Percentiles rank a stretch among this genome's conserved stretches.
phyloP scores from a whole-genome alignment of 2,329 filamentous ascomycete species.

The Metarhizium album region DNA sequence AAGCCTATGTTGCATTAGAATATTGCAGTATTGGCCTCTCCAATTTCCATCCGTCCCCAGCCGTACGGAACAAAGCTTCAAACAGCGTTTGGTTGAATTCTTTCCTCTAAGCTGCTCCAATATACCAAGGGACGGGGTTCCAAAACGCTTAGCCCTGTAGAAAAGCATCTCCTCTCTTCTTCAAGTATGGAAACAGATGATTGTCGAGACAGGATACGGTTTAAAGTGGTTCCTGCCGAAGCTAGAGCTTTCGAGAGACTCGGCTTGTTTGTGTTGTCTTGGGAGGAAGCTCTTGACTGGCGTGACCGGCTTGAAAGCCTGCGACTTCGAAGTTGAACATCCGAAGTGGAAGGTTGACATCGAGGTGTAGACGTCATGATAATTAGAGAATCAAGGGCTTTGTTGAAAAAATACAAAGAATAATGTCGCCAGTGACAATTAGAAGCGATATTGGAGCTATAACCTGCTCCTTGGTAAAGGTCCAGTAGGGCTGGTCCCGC shows the following conservation, averaged over 20 bases:
- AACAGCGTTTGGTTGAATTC: slow-evolving; percentile 29
- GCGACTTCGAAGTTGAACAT: neutral
- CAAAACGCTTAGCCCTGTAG: slow-evolving; percentile 42
- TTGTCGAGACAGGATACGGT: slow-evolving; percentile 47
- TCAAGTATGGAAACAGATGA: slow-evolving; percentile 46
- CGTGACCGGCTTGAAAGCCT: neutral
- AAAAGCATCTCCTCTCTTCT: slow-evolving; percentile 43
- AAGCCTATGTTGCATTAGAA: no score
- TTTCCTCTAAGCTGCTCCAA: slow-evolving; percentile 53
- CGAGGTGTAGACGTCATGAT: neutral
- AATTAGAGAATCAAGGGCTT: neutral
- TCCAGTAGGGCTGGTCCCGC: neutral
- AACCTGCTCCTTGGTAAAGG: neutral
- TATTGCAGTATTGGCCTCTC: no score
- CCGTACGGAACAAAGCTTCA: no score
- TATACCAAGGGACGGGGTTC: slow-evolving; percentile 53
- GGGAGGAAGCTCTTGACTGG: neutral
- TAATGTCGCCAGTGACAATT: neutral
- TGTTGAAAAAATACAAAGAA: neutral
- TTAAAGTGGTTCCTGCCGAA: slow-evolving; percentile 41
- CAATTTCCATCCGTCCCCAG: no score
- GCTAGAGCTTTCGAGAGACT: slow-evolving; percentile 25
- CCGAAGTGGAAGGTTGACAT: neutral
- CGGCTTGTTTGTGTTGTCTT: neutral
- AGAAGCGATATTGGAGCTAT: neutral